phyloP scores from a whole-genome alignment of 1,284 basidiomycete species.

The Sanguinoderma infundibulare region DNA sequence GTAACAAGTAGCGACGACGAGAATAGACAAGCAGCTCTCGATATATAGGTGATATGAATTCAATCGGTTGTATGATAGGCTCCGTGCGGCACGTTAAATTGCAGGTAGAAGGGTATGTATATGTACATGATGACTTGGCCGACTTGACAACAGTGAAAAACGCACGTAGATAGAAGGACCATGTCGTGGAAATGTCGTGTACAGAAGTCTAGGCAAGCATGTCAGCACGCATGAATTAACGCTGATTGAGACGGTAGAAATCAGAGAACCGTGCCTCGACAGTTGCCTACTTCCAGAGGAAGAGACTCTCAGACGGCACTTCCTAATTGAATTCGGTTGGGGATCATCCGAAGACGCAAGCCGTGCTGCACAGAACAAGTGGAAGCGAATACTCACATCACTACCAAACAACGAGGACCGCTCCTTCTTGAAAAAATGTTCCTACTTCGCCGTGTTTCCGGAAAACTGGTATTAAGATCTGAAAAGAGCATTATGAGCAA shows the following conservation, averaged over 20 bases:
- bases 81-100: too few species aligned
- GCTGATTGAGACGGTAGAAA: not conserved
- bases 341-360: slow-evolving; percentile 29
- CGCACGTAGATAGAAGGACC: too few species aligned
- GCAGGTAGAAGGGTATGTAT: too few species aligned
- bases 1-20: too few species aligned
- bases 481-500: not conserved
- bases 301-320: slow-evolving; percentile 40
- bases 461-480: not conserved
- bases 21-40: too few species aligned
- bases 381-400: not conserved
- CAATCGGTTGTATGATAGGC: too few species aligned
- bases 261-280: slow-evolving; percentile 43
- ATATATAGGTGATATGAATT: too few species aligned
- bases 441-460: not conserved
- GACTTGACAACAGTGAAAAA: too few species aligned
- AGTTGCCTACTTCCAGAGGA: slow-evolving; percentile 31
- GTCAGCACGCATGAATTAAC: not conserved
- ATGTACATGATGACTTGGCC: too few species aligned
- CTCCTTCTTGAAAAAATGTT: not conserved
- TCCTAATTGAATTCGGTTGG: slow-evolving; percentile 42
- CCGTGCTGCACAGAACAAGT: not conserved
- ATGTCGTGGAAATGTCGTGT: too few species aligned
- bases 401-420: not conserved
- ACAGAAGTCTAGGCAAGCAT: too few species aligned